Evolutionary conservation across 2,329 filamentous ascomycete genomes (phyloP).

Genomic region (Clarireedia monteithiana): DNA sequence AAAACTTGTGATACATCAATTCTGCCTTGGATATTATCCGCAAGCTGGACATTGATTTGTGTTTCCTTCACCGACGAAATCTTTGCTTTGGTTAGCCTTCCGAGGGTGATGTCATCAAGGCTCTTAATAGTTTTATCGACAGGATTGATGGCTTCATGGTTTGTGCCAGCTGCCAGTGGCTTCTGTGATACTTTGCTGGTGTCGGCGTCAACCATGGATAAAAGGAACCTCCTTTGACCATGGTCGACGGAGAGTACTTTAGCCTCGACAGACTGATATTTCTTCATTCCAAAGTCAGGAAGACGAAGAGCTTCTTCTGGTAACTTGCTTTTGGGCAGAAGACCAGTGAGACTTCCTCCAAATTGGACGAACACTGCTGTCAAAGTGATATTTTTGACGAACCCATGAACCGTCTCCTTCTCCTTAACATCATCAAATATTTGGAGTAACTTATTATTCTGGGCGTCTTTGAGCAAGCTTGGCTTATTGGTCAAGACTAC

Average conservation of each 20-base stretch:
- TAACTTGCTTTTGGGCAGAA: conserved; percentile 74
- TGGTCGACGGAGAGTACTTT: conserved; percentile 66
- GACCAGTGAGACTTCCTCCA: conserved; percentile 64
- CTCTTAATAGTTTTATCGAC: conserved; percentile 57
- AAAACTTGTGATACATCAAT: conserved; percentile 89
- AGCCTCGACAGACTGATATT: conserved; percentile 66
- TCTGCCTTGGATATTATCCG: conserved; percentile 84
- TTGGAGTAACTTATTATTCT: conserved; percentile 63
- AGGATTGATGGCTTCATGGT: conserved; percentile 44
- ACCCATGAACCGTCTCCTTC: conserved; percentile 64
- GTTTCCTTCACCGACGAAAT: conserved; percentile 83
- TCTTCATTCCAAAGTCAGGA: conserved; percentile 71
- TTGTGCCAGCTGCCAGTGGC: conserved; percentile 26
- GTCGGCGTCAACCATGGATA: conserved; percentile 49
- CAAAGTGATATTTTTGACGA: conserved; percentile 75
- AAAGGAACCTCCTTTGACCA: conserved; percentile 59
- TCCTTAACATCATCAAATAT: conserved; percentile 64
- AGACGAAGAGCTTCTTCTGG: conserved; percentile 59
- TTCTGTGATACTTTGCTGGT: conserved; percentile 34
- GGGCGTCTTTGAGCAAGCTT: conserved; percentile 68
- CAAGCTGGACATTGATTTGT: conserved; percentile 83
- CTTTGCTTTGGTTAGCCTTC: conserved; percentile 66
- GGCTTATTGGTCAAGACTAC: conserved; percentile 77
- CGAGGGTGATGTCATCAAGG: conserved; percentile 66
- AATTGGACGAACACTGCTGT: conserved; percentile 88